Percentiles rank a stretch among this genome's conserved stretches.
Conservation (phyloP, 768 basidiomycete species). For the Sarcodon sp. region DNA sequence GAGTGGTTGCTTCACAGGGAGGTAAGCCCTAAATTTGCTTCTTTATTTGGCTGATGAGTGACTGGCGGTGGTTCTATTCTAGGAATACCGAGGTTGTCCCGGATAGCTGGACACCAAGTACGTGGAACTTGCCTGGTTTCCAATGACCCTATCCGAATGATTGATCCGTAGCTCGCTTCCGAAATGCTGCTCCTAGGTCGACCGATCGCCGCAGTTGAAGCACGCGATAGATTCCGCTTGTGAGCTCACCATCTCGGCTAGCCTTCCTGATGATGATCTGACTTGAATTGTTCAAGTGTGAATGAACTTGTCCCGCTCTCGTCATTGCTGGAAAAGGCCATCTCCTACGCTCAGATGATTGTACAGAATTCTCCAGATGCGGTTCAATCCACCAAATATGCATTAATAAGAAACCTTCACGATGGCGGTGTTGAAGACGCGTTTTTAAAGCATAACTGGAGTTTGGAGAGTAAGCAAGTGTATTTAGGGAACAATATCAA, state of each 20-base stretch:
- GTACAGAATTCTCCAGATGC: conserved; percentile 64
- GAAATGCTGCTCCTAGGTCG: conserved; percentile 68
- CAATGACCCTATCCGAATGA: neutral
- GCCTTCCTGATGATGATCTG: neutral
- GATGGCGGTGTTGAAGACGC: conserved; percentile 38
- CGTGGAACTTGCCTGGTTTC: conserved; percentile 7
- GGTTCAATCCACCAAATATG: conserved; percentile 66
- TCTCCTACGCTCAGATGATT: conserved; percentile 49
- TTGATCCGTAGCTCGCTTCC: conserved; percentile 42
- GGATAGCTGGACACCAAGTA: conserved; percentile 68
- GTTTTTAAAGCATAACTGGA: conserved; percentile 30
- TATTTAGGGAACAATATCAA: conserved; percentile 61
- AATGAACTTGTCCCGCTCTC: conserved; percentile 51
- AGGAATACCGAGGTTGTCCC: conserved; percentile 57
- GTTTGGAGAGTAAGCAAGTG: conserved; percentile 34
- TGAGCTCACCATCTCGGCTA: conserved; percentile 19
- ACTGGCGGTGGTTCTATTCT: neutral
- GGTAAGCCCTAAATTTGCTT: conserved; percentile 26
- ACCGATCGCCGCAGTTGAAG: conserved; percentile 53
- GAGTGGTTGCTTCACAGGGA: conserved; percentile 62
- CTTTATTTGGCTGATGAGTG: neutral
- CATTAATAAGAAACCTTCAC: conserved; percentile 39
- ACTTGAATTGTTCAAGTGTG: conserved; percentile 30
- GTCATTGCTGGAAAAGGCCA: conserved; percentile 46
- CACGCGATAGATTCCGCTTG: conserved; percentile 64